phyloP scores from a whole-genome alignment of 352 stramenopile genomes.

The Phytophthora pinifolia region DNA sequence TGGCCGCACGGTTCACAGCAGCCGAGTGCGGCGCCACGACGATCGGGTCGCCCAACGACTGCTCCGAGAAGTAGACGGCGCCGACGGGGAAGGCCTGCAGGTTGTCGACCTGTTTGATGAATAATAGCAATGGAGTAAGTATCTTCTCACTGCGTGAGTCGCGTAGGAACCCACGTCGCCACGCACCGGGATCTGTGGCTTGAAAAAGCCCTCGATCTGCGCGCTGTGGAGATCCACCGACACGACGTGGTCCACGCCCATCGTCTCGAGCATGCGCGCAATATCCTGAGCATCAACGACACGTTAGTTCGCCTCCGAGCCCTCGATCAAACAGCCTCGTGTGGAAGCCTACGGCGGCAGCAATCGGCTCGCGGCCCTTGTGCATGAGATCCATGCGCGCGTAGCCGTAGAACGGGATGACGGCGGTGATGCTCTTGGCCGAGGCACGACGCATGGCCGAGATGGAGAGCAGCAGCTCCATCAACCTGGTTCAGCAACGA shows the following conservation, averaged over 20 bases:
- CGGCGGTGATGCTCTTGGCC: conserved; percentile 85
- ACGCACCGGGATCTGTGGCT: conserved; percentile 72
- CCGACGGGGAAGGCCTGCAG: conserved; percentile 84
- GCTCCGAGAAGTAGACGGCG: conserved; percentile 86
- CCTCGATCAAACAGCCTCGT: not conserved
- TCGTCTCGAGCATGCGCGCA: conserved; percentile 88
- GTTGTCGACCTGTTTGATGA: conserved; percentile 64
- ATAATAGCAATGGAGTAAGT: conserved; percentile 1
- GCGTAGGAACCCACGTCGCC: not conserved
- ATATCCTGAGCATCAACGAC: conserved; percentile 52
- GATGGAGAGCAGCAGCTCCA: conserved; percentile 86
- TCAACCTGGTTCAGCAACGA: conserved; percentile 42
- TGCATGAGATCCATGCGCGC: conserved; percentile 85
- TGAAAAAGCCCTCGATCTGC: conserved; percentile 90
- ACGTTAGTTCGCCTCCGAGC: not conserved
- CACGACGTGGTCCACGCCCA: conserved; percentile 88
- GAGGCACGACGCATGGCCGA: conserved; percentile 81
- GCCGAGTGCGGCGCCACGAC: conserved; percentile 84
- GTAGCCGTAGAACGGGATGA: conserved; percentile 90
- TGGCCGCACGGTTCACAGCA: conserved; percentile 70
- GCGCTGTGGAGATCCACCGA: conserved; percentile 88
- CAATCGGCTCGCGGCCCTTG: conserved; percentile 80
- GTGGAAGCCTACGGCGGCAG: conserved; percentile 50
- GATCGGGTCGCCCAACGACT: conserved; percentile 61
- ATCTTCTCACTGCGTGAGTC: not conserved